Conservation (phyloP, 2,329 filamentous ascomycete species). For the Ramichloridium luteum region DNA sequence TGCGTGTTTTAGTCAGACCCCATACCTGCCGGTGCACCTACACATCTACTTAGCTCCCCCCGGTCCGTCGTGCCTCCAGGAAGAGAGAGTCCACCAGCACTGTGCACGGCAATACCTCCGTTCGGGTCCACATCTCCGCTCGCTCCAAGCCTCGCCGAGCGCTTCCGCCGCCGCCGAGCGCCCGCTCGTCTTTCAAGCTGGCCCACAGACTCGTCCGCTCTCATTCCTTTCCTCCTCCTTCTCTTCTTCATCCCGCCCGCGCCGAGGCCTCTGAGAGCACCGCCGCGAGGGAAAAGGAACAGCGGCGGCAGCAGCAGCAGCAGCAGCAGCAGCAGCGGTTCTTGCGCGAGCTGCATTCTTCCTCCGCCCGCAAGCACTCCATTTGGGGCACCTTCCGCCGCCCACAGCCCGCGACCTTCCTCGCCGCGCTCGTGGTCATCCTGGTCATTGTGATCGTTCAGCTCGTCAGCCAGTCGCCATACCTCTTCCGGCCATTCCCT, state of each 20-base stretch:
- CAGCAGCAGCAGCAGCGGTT: background rate
- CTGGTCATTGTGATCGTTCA: conserved; percentile 13
- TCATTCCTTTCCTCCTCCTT: background rate
- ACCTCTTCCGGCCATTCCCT: conserved; percentile 5
- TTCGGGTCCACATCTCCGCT: no score
- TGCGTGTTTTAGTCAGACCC: no score
- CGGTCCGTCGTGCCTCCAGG: no score
- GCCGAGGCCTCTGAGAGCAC: background rate
- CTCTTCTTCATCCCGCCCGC: background rate
- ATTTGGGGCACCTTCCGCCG: no score
- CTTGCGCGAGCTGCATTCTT: no score
- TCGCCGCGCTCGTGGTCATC: conserved; percentile 14
- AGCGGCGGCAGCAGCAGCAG: background rate
- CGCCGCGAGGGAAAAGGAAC: background rate
- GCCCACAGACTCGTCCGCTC: background rate
- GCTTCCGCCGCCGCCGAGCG: no score
- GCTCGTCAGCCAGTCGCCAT: conserved; percentile 12
- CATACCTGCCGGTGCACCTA: no score
- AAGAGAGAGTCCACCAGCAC: no score
- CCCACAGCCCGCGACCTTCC: conserved; percentile 9
- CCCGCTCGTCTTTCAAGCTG: conserved; percentile 1
- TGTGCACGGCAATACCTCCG: no score
- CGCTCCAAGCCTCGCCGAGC: no score
- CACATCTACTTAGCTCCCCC: no score
- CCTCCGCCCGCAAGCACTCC: conserved; percentile 4